These are phyloP conservation scores for Lachancea kluyveri DNA, from an alignment of 805 yeast species.

Conservation along the genomic window DNA sequence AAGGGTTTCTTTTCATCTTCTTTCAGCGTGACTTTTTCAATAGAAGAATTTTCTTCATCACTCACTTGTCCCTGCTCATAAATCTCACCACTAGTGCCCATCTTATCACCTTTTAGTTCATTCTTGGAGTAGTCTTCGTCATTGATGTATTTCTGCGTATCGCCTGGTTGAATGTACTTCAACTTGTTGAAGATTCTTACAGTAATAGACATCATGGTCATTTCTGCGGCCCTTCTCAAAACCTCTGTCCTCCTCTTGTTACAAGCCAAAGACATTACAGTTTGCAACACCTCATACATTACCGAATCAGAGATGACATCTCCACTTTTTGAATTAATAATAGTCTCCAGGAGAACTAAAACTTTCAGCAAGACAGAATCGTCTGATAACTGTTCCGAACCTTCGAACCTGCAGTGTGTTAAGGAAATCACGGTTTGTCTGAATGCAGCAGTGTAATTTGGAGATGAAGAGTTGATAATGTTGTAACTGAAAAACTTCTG, in stretches of 20 bases:
- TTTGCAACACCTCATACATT: slow-evolving; percentile 82
- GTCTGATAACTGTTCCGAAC: slow-evolving; percentile 86
- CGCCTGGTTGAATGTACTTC: slow-evolving; percentile 44
- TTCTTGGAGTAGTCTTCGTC: slow-evolving; percentile 44
- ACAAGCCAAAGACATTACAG: slow-evolving; percentile 86
- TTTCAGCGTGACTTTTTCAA: neutral
- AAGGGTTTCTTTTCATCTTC: too few species aligned
- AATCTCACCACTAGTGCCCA: slow-evolving; percentile 47
- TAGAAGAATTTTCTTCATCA: slow-evolving; percentile 1
- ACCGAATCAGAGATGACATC: slow-evolving; percentile 70
- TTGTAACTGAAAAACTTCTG: slow-evolving; percentile 66
- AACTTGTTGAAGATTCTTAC: slow-evolving; percentile 60
- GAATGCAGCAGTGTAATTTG: slow-evolving; percentile 55
- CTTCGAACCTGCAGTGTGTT: slow-evolving; percentile 93
- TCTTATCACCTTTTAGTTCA: slow-evolving; percentile 47
- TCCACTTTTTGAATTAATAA: slow-evolving; percentile 61
- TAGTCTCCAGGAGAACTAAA: slow-evolving; percentile 60
- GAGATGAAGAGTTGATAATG: slow-evolving; percentile 51
- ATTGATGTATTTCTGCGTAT: slow-evolving; percentile 35
- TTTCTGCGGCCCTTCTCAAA: slow-evolving; percentile 81
- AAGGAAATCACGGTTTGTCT: slow-evolving; percentile 47
- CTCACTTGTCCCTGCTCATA: slow-evolving; percentile 5
- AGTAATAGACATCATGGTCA: slow-evolving; percentile 66
- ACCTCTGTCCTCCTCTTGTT: slow-evolving; percentile 89
- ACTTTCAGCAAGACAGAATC: slow-evolving; percentile 87